A percentile compares a stretch with the other conserved stretches of the same genome.
Evolutionary conservation across 352 stramenopile genomes (phyloP).

Genomic region (Globisporangium yorkense): DNA sequence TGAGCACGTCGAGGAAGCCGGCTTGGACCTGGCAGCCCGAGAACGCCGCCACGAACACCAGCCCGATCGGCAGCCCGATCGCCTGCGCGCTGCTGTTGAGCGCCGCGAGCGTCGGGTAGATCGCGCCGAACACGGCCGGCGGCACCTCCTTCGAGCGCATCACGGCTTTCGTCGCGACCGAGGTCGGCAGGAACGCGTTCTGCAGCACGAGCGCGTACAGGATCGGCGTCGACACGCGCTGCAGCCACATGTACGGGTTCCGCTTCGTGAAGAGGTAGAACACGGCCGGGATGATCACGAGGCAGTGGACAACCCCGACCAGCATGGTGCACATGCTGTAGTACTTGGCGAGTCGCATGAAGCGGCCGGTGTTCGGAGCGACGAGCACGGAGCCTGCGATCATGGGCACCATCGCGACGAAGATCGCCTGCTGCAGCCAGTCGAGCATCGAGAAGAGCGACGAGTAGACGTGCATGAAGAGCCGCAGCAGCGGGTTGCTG

Average conservation of each 20-base stretch:
- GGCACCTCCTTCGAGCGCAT: slow-evolving; percentile 41
- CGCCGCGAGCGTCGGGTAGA: slow-evolving; percentile 53
- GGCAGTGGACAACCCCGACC: slow-evolving; percentile 24
- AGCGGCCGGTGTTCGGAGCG: slow-evolving; percentile 23
- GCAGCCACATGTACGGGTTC: slow-evolving; percentile 53
- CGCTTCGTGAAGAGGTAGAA: slow-evolving; percentile 45
- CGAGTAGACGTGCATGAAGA: slow-evolving; percentile 56
- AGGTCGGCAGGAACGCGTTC: slow-evolving; percentile 38
- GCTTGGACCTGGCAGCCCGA: slow-evolving; percentile 38
- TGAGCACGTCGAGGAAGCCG: slow-evolving; percentile 21
- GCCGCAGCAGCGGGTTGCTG: slow-evolving; percentile 47
- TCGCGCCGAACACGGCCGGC: slow-evolving; percentile 40
- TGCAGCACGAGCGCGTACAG: slow-evolving; percentile 44
- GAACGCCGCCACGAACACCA: slow-evolving; percentile 49
- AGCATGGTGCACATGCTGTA: slow-evolving; percentile 31
- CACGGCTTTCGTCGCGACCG: slow-evolving; percentile 54
- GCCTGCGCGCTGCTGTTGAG: slow-evolving; percentile 47
- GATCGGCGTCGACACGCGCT: slow-evolving; percentile 32
- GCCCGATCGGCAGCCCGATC: slow-evolving; percentile 30
- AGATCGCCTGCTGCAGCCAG: slow-evolving; percentile 44
- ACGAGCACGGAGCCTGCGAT: slow-evolving; percentile 36
- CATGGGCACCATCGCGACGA: slow-evolving; percentile 44
- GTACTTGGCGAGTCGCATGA: slow-evolving; percentile 32
- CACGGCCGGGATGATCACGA: slow-evolving; percentile 36
- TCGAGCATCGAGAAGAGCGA: slow-evolving; percentile 53